phyloP scores from a whole-genome alignment of 192 early-diverging fungal genomes.

The Irineochytrium annulatum region DNA sequence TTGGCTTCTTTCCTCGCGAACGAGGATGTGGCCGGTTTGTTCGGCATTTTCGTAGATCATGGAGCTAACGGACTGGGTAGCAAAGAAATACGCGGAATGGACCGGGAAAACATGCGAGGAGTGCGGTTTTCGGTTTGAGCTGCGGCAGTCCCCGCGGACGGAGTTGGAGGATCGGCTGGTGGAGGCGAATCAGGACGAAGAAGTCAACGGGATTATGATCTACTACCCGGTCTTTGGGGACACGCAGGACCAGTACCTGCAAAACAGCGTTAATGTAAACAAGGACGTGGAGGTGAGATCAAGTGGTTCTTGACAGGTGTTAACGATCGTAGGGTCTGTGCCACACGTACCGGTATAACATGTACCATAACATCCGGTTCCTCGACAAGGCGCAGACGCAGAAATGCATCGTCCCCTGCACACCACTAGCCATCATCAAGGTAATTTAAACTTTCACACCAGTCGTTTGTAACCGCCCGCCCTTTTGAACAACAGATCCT shows the following conservation, averaged over 20 bases:
- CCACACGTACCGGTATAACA: constrained; percentile 90
- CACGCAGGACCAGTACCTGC: constrained; percentile 89
- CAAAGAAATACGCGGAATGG: constrained; percentile 90
- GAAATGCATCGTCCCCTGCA: constrained; percentile 98
- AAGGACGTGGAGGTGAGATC: constrained; percentile 84
- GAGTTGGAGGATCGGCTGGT: constrained; percentile 80
- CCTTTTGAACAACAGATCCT: constrained; percentile 53
- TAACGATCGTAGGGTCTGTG: constrained; percentile 62
- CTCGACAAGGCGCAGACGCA: constrained; percentile 73
- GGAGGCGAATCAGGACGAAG: constrained; percentile 81
- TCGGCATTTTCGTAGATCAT: neutral
- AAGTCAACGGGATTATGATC: constrained; percentile 94
- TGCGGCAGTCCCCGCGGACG: constrained; percentile 74
- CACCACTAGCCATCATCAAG: constrained; percentile 96
- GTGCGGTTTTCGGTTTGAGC: constrained; percentile 86
- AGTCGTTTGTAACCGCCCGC: neutral
- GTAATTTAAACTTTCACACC: constrained; percentile 30
- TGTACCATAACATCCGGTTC: constrained; percentile 94
- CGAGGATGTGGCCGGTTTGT: constrained; percentile 70
- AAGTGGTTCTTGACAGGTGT: neutral
- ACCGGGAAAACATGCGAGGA: constrained; percentile 89
- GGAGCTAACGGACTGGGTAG: neutral
- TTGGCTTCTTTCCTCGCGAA: constrained; percentile 95
- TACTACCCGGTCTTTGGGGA: constrained; percentile 98
- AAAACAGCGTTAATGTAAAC: constrained; percentile 77